A percentile compares a stretch with the other conserved stretches of the same genome.
Evolutionary conservation across 352 stramenopile genomes (phyloP).

Genomic region (Aphanomyces astaci): DNA sequence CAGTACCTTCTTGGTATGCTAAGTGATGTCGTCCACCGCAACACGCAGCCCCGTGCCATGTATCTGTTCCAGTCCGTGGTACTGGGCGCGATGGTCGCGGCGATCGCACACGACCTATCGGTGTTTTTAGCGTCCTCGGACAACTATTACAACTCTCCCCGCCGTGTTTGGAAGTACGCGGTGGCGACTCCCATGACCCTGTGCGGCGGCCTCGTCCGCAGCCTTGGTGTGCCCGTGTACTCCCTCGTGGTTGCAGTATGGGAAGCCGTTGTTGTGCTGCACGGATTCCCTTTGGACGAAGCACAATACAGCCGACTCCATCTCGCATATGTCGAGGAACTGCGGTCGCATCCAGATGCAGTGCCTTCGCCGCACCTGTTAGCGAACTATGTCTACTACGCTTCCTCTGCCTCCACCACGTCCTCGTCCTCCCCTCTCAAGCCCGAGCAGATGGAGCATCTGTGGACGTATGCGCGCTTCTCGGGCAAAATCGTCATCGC

Average conservation of each 20-base stretch:
- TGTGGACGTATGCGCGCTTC: constrained; percentile 33
- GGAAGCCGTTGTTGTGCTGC: constrained; percentile 32
- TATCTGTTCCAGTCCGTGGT: constrained; percentile 47
- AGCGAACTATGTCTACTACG: constrained; percentile 1
- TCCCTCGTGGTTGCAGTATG: constrained; percentile 43
- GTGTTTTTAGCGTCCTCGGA: constrained; percentile 4
- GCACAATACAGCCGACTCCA: constrained; percentile 37
- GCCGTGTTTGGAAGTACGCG: constrained; percentile 45
- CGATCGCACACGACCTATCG: constrained; percentile 38
- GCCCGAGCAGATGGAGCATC: background rate
- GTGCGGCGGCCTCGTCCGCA: constrained; percentile 36
- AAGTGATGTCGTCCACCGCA: constrained; percentile 42
- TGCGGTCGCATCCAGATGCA: constrained; percentile 24
- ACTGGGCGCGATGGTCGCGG: constrained; percentile 30
- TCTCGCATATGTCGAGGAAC: constrained; percentile 33
- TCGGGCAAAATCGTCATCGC: constrained; percentile 41
- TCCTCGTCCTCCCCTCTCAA: background rate
- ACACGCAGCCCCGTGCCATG: constrained; percentile 47
- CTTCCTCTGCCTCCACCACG: background rate
- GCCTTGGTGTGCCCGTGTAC: constrained; percentile 61
- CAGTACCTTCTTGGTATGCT: constrained; percentile 41
- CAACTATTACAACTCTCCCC: background rate
- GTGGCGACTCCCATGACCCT: constrained; percentile 58
- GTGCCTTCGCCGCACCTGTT: constrained; percentile 19
- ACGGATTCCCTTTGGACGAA: constrained; percentile 23